phyloP scores from a whole-genome alignment of 805 yeast species.

The Wickerhamiella domercqiae region DNA sequence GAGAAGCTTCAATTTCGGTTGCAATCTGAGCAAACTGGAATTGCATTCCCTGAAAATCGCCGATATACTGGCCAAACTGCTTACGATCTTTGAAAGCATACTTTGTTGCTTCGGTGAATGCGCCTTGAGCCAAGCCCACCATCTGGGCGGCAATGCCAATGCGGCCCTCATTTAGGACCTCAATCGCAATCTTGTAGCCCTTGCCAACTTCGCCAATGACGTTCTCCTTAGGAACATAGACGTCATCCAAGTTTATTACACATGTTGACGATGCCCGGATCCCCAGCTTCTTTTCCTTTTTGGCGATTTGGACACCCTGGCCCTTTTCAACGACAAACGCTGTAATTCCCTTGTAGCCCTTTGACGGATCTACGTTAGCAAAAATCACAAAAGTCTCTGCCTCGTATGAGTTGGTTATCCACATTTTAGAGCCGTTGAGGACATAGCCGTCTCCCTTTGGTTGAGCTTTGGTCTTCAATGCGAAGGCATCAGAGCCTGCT shows the following conservation, averaged over 20 bases:
- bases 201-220: constrained; percentile 30
- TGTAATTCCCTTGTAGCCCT: constrained; percentile 32
- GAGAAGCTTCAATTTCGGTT: constrained; percentile 30
- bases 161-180: constrained; percentile 30
- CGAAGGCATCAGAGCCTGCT: constrained; percentile 32
- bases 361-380: constrained; percentile 28
- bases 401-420: constrained; percentile 32
- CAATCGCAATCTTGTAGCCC: constrained; percentile 33
- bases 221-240: constrained; percentile 28
- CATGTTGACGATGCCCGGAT: constrained; percentile 31
- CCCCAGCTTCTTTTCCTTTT: constrained; percentile 32
- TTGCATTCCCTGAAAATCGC: constrained; percentile 34
- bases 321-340: constrained; percentile 29
- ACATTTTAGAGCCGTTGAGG: constrained; percentile 30
- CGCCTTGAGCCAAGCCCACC: constrained; percentile 32
- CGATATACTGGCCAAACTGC: constrained; percentile 30
- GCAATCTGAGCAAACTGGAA: constrained; percentile 33
- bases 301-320: constrained; percentile 29
- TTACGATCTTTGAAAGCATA: constrained; percentile 28
- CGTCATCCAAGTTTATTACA: constrained; percentile 27
- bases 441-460: constrained; percentile 28
- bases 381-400: constrained; percentile 29
- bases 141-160: constrained; percentile 34
- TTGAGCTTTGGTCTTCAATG: constrained; percentile 27
- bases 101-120: constrained; percentile 27